Conservation (phyloP, 768 basidiomycete genomes). For the Pleurotus ostreatus region DNA sequence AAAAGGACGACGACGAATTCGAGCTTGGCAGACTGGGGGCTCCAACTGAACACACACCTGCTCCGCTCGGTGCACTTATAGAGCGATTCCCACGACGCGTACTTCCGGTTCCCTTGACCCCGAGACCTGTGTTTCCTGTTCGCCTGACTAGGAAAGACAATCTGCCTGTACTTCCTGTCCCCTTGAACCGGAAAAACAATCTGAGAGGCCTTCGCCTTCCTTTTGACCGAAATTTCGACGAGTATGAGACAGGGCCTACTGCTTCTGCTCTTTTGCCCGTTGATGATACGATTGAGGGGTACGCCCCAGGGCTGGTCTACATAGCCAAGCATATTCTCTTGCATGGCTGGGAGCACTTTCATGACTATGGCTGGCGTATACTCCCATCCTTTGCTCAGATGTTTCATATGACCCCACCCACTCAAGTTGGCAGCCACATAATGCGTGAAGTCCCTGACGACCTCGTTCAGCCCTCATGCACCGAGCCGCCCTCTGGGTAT, state of each 20-base stretch:
- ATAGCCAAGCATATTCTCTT: conserved; percentile 10
- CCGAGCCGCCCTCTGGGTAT: neutral
- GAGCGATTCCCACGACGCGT: no score
- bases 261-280: conserved; percentile 9
- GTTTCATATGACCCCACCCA: conserved; percentile 6
- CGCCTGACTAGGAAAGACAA: neutral
- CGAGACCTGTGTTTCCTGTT: no score
- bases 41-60: no score
- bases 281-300: neutral
- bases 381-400: conserved; percentile 7
- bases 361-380: conserved; percentile 14
- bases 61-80: no score
- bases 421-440: conserved; percentile 10
- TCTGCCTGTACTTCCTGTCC: conserved; percentile 5
- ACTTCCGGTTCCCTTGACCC: no score
- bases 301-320: conserved; percentile 8
- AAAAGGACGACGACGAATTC: no score
- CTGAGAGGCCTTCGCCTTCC: neutral
- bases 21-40: no score
- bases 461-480: neutral
- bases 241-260: conserved; percentile 13
- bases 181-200: neutral
- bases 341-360: conserved; percentile 12
- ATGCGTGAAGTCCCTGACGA: conserved; percentile 1
- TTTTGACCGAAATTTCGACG: conserved; percentile 7